phyloP scores from a whole-genome alignment of 2,329 filamentous ascomycete species.

The Sphaceloma murrayae region DNA sequence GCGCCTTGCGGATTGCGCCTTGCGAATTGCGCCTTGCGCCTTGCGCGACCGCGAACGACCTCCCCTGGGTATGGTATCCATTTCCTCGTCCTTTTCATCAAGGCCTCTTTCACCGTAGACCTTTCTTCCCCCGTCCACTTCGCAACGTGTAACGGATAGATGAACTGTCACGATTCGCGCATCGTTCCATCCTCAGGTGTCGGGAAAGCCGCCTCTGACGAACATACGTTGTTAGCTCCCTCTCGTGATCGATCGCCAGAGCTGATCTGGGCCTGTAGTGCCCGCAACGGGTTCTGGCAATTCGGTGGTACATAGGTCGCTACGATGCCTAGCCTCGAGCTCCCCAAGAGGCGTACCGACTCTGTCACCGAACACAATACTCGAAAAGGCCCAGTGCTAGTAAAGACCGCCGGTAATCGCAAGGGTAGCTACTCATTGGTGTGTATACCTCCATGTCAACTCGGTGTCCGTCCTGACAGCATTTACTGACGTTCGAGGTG shows the following conservation, averaged over 20 bases:
- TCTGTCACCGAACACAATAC: constrained; percentile 15
- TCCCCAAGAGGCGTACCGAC: constrained; percentile 5
- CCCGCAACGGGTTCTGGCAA: too few relatives aligned
- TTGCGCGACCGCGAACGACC: background rate
- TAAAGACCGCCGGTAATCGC: background rate
- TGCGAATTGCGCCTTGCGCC: background rate
- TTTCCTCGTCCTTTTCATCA: too few relatives aligned
- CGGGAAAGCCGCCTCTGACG: constrained; percentile 2
- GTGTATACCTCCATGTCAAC: too few relatives aligned
- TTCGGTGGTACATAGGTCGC: background rate
- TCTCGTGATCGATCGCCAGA: constrained; percentile 6
- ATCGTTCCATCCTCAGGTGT: background rate
- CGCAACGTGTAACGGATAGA: constrained; percentile 6
- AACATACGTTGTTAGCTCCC: background rate
- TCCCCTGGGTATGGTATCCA: too few relatives aligned
- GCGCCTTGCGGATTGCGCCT: too few relatives aligned
- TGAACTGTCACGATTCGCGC: constrained; percentile 7
- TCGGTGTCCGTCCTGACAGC: too few relatives aligned
- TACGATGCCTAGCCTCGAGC: constrained; percentile 10
- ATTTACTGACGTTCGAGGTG: too few relatives aligned
- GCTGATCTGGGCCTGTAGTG: too few relatives aligned
- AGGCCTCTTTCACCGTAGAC: background rate
- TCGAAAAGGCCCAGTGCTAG: background rate
- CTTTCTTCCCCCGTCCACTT: background rate
- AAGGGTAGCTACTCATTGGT: constrained; percentile 16